A percentile compares a stretch with the other conserved stretches of the same genome.
Conservation (phyloP, 257 asterid genomes). For the Solanum virginianum region DNA sequence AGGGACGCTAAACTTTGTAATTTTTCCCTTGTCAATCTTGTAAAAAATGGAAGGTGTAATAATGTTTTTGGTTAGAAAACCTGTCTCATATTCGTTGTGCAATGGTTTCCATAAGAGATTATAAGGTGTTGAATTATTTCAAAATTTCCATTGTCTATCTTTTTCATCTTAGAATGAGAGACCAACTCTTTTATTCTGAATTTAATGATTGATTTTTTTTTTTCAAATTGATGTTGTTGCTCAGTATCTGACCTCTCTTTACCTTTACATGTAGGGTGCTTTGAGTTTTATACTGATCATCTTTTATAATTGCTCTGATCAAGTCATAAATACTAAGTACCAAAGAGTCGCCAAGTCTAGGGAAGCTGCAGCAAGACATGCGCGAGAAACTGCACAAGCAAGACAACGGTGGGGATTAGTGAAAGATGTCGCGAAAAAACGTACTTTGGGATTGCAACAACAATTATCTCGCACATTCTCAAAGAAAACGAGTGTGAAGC, state of each 20-base stretch:
- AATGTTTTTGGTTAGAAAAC: neutral
- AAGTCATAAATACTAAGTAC: slow-evolving; percentile 68
- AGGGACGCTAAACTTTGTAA: neutral
- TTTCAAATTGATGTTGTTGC: neutral
- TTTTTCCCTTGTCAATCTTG: neutral
- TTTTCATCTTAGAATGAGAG: neutral
- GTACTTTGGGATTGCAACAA: slow-evolving; percentile 44
- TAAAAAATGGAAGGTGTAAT: neutral
- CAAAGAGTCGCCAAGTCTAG: slow-evolving; percentile 80
- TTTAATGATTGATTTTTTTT: neutral
- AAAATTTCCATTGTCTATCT: neutral
- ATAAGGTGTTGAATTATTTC: neutral
- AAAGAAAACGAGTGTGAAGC: slow-evolving; percentile 24
- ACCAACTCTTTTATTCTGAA: neutral
- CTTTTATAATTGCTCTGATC: slow-evolving; percentile 87
- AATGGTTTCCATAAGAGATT: neutral
- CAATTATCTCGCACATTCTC: slow-evolving; percentile 75
- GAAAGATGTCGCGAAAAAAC: slow-evolving; percentile 51
- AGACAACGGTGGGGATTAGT: slow-evolving; percentile 83
- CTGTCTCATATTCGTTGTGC: neutral
- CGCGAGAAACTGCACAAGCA: slow-evolving; percentile 86
- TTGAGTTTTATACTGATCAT: slow-evolving; percentile 62
- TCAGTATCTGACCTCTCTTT: slow-evolving; percentile 6
- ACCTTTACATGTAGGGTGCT: slow-evolving; percentile 37
- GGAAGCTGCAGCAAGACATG: slow-evolving; percentile 83